Evolutionary conservation across 2,329 filamentous ascomycete genomes (phyloP).

Genomic region (Botrytis medusae): DNA sequence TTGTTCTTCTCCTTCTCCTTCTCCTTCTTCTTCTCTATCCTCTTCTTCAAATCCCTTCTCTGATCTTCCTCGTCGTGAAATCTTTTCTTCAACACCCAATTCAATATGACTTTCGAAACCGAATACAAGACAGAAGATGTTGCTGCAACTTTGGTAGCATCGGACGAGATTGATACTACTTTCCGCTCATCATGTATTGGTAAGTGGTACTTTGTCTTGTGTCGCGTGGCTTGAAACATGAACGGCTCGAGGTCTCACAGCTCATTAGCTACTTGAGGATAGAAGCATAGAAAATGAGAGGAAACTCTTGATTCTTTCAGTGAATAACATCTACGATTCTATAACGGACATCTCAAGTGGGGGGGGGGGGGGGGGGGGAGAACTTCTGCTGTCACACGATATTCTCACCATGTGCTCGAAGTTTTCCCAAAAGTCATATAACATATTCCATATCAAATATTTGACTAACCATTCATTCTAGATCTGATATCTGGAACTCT

Average conservation of each 20-base stretch:
- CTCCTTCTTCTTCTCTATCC: neutral
- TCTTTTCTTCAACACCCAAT: neutral
- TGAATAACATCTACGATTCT: neutral
- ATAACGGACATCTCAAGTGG: neutral
- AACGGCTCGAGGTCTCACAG: neutral
- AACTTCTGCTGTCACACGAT: neutral
- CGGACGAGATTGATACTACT: slow-evolving; percentile 59
- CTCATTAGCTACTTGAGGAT: neutral
- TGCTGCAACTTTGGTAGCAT: slow-evolving; percentile 48
- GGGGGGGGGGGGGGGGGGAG: neutral
- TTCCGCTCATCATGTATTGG: slow-evolving; percentile 63
- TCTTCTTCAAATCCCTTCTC: neutral
- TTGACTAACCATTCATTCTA: slow-evolving; percentile 38
- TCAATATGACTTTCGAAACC: slow-evolving; percentile 42
- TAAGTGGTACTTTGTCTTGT: slow-evolving; percentile 41
- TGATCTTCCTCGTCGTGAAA: neutral
- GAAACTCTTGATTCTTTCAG: neutral
- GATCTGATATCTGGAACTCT: slow-evolving; percentile 61
- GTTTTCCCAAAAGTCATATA: neutral
- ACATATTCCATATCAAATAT: neutral
- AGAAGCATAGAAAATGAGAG: neutral
- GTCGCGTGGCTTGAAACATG: neutral
- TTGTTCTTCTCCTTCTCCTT: neutral
- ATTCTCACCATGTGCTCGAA: neutral
- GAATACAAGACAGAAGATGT: slow-evolving; percentile 59